A percentile compares a stretch with the other conserved stretches of the same genome.
These are phyloP conservation scores for Mesostigma viride DNA, from an alignment of 139 green algal species.

Conservation along the genomic window DNA sequence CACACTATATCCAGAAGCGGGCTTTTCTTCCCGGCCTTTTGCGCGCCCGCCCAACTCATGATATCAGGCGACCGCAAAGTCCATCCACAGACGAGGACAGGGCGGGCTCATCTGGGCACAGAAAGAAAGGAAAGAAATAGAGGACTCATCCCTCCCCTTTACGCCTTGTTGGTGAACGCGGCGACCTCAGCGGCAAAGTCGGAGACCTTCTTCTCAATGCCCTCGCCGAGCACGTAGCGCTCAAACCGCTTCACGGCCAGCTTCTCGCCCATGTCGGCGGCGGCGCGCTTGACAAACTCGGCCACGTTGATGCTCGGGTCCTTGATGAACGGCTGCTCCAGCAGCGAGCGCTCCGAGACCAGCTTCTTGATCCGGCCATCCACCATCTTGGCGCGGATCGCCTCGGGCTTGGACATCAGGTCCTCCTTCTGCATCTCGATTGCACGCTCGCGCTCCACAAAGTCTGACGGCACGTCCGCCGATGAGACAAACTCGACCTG, in stretches of 20 bases:
- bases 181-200: constrained; percentile 94
- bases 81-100: too few relatives aligned
- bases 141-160: too few relatives aligned
- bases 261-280: constrained; percentile 77
- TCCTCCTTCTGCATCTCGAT: constrained; percentile 97
- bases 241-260: constrained; percentile 64
- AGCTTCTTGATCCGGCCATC: constrained; percentile 85
- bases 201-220: constrained; percentile 83
- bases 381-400: constrained; percentile 91
- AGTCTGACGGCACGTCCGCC: constrained; percentile 62
- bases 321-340: constrained; percentile 87
- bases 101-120: too few relatives aligned
- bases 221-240: constrained; percentile 84
- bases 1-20: too few relatives aligned
- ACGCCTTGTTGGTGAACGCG: too few relatives aligned
- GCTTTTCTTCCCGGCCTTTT: too few relatives aligned
- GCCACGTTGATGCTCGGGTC: constrained; percentile 79
- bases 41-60: too few relatives aligned
- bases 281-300: constrained; percentile 79
- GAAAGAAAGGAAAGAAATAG: too few relatives aligned
- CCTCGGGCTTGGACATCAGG: constrained; percentile 83
- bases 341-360: constrained; percentile 62
- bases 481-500: constrained; percentile 43
- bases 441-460: constrained; percentile 69
- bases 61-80: too few relatives aligned